phyloP scores from a whole-genome alignment of 148 eudicot genomes.

The Spergularia bocconei region DNA sequence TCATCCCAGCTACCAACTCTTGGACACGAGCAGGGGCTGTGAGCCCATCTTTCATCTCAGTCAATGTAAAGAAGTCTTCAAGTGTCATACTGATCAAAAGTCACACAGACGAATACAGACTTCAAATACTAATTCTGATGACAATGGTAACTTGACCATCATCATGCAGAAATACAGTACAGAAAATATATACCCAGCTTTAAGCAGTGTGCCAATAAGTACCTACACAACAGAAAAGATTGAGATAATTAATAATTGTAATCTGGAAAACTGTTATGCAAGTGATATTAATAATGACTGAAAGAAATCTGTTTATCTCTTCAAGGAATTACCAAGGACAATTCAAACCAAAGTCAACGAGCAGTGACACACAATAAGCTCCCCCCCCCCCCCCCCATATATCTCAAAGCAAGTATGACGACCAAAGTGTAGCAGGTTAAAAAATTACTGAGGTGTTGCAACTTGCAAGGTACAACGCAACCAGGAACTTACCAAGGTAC shows the following conservation, averaged over 20 bases:
- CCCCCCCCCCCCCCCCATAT: too few relatives aligned
- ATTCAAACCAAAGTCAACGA: background rate
- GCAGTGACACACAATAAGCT: background rate
- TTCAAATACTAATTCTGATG: slow-evolving; percentile 21
- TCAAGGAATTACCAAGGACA: background rate
- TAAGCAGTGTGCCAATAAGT: slow-evolving; percentile 9
- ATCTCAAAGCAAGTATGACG: background rate
- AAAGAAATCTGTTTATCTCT: background rate
- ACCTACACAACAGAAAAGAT: slow-evolving; percentile 21
- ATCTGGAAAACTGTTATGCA: background rate
- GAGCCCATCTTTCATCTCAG: slow-evolving; percentile 91
- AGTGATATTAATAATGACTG: background rate
- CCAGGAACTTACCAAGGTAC: background rate
- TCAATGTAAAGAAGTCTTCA: slow-evolving; percentile 74
- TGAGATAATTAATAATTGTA: background rate
- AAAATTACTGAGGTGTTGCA: background rate
- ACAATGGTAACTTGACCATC: slow-evolving; percentile 18
- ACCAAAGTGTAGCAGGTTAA: background rate
- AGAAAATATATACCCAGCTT: slow-evolving; percentile 4
- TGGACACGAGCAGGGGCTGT: slow-evolving; percentile 65
- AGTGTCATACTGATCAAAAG: slow-evolving; percentile 64
- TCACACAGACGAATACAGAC: slow-evolving; percentile 30
- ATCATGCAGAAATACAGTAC: slow-evolving; percentile 12
- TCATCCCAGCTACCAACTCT: slow-evolving; percentile 68
- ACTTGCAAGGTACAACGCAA: background rate